Conservation (phyloP, 148 eudicot genomes). For the Rhododendron mucronatum region DNA sequence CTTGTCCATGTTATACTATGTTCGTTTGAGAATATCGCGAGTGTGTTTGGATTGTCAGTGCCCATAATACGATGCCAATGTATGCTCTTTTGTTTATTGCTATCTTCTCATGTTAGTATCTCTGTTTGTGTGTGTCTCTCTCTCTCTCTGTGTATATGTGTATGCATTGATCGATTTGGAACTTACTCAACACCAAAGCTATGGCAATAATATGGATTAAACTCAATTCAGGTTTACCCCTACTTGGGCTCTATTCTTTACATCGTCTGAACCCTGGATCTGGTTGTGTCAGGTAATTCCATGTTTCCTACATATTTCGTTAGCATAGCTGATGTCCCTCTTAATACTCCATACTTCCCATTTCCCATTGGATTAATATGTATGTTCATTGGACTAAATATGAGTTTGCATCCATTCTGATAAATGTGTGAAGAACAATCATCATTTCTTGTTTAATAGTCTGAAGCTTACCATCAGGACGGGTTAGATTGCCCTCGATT, state of each 20-base stretch:
- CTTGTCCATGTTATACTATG: too few relatives aligned
- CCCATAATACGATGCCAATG: neutral
- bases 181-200: neutral
- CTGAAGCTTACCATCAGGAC: neutral
- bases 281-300: neutral
- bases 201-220: neutral
- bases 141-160: neutral
- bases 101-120: neutral
- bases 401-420: neutral
- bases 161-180: neutral
- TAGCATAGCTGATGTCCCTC: neutral
- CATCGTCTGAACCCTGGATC: neutral
- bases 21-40: neutral
- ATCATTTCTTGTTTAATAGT: too few relatives aligned
- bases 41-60: neutral
- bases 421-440: neutral
- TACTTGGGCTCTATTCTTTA: too few relatives aligned
- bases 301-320: neutral
- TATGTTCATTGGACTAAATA: neutral
- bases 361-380: neutral
- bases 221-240: neutral
- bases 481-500: neutral
- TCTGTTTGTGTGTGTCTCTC: too few relatives aligned
- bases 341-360: neutral
- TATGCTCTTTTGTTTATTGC: neutral